Evolutionary conservation across 495 filamentous ascomycete genomes (phyloP).

Genomic region (Neurospora sp.): DNA sequence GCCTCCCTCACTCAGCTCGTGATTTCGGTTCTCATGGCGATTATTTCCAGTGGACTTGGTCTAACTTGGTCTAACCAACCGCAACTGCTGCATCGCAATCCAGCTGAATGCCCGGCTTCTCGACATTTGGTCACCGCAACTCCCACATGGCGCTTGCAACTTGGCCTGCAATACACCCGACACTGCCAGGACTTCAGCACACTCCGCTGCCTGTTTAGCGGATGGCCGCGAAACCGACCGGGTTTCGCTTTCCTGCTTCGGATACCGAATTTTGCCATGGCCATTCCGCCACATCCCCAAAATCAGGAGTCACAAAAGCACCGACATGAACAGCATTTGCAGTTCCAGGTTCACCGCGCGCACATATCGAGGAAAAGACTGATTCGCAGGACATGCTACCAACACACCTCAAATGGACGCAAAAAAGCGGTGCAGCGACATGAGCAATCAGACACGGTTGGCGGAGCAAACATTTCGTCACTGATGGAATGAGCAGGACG

Average conservation of each 20-base stretch:
- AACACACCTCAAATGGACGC: neutral
- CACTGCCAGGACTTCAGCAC: neutral
- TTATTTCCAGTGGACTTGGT: neutral
- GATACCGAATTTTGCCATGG: neutral
- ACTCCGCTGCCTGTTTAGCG: neutral
- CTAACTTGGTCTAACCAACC: neutral
- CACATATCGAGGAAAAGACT: neutral
- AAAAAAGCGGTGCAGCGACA: neutral
- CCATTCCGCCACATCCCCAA: neutral
- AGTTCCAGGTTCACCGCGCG: neutral
- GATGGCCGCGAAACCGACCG: neutral
- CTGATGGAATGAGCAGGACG: neutral
- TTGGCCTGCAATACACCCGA: neutral
- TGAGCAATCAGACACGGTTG: neutral
- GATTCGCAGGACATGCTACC: neutral
- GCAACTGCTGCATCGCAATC: neutral
- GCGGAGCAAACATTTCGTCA: neutral
- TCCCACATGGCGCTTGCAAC: neutral
- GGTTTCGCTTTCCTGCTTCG: neutral
- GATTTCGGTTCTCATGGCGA: neutral
- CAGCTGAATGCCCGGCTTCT: neutral
- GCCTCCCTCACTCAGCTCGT: neutral
- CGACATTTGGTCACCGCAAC: neutral
- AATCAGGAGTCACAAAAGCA: neutral
- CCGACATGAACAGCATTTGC: neutral